Evolutionary conservation across 768 basidiomycete genomes (phyloP), one percentile per base, ranked within the genome.

Genomic region (Phylloporus rhodoxanthus): DNA sequence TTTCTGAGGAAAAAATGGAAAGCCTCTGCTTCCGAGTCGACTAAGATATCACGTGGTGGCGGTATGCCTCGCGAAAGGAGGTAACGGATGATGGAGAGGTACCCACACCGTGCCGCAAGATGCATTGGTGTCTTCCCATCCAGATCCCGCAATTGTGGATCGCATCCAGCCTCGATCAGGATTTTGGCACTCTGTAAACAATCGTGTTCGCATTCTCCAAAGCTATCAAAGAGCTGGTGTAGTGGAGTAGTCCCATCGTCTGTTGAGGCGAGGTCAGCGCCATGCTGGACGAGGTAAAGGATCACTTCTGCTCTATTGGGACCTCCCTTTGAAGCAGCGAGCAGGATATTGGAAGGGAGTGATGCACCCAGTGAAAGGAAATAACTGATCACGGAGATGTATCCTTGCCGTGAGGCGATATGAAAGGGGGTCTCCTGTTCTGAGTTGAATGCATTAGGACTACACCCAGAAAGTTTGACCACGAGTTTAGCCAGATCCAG

Each of bases 91-190:
- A 58, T 2, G 2, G 48, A 33, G 4, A 39, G 0, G n/a, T 17
- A 26, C 28, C 45, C 45, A 5, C 1, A 0, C 8, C 1, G 5
- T 7, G 13, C 32, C 0, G 51, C 56, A n/a, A 32, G 20, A 10
- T 49, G 45, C 0, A 57, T 33, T 0, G 45, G 17, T 1, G 47
- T 53, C 17, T 41, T 5, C 2, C 42, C 38, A 15, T 10, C 15
- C 1, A 28, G 15, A 8, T 57, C 47, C 9, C 5, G 2, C n/a
- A 36, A 43, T 10, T 4, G 8, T 5, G 48, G 40, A 21, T 47
- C n/a, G 15, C 57, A 55, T 10, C 57, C 57, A 0, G 57, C 53
- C 25, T 43, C 32, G 3, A 48, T 6, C 11, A 59, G 48, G 15
- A 45, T 19, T 38, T 36, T 34, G 14, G 39, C 13, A 2, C 1